A percentile compares a stretch with the other conserved stretches of the same genome.
Evolutionary conservation across 805 yeast species (phyloP).

Genomic region (Pichia californica): DNA sequence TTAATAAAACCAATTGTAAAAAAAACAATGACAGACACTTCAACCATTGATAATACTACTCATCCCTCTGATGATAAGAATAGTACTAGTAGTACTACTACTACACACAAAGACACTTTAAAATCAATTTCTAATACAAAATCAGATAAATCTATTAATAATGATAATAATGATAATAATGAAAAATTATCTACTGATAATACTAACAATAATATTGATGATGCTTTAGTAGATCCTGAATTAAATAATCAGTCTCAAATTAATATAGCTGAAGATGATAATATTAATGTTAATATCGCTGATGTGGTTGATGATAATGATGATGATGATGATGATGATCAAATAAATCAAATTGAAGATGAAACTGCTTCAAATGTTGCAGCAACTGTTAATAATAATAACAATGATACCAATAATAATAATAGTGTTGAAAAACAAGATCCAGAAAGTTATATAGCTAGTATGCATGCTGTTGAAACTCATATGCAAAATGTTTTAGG

Average conservation of each 20-base stretch:
- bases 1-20: no score
- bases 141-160: neutral
- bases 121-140: no score
- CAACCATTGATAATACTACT: no score
- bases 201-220: constrained; percentile 1
- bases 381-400: neutral
- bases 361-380: neutral
- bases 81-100: no score
- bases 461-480: neutral
- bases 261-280: neutral
- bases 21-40: no score
- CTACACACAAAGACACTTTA: no score
- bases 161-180: neutral
- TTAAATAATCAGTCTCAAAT: constrained; percentile 8
- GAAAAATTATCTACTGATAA: no score
- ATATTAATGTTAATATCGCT: neutral
- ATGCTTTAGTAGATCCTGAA: constrained; percentile 6
- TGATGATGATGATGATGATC: constrained; percentile 1
- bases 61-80: no score
- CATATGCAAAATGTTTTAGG: neutral
- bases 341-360: neutral
- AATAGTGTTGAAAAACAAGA: neutral
- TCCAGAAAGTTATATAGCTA: neutral
- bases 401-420: neutral
- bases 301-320: neutral